Evolutionary conservation across 345 rosid species (phyloP).

Genomic region (Hypericum androsaemum): DNA sequence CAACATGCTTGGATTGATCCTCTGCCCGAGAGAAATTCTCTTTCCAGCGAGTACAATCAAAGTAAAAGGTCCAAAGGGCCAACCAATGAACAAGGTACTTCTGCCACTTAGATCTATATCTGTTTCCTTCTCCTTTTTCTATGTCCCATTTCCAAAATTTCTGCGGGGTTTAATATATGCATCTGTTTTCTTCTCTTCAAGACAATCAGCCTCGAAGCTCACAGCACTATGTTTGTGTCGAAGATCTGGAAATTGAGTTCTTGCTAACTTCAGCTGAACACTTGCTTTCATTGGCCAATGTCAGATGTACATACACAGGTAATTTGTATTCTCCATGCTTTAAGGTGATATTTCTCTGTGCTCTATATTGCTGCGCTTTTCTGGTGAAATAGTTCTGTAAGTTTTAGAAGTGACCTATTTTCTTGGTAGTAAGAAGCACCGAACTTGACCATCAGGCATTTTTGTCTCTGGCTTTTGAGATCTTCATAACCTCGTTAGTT

Average conservation of each 20-base stretch:
- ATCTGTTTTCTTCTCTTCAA: conserved; percentile 28
- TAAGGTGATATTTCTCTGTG: not conserved
- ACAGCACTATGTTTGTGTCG: conserved; percentile 46
- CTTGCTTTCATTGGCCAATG: conserved; percentile 57
- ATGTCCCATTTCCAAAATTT: too few relatives aligned
- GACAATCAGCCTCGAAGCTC: conserved; percentile 31
- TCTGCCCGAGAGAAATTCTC: conserved; percentile 31
- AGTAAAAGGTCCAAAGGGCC: conserved; percentile 63
- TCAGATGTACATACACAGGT: conserved; percentile 65
- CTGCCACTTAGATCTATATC: too few relatives aligned
- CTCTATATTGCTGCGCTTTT: not conserved
- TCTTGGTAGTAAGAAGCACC: too few relatives aligned
- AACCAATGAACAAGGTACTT: conserved; percentile 41
- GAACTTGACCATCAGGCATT: too few relatives aligned
- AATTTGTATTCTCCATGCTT: conserved; percentile 5
- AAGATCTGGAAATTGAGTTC: conserved; percentile 67
- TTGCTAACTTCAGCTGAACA: conserved; percentile 76
- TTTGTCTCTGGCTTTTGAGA: too few relatives aligned
- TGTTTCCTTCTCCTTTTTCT: too few relatives aligned
- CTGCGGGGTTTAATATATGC: not conserved
- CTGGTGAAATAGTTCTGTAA: too few relatives aligned
- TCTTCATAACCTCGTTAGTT: too few relatives aligned
- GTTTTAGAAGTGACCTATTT: too few relatives aligned
- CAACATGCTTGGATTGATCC: conserved; percentile 84
- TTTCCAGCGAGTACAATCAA: conserved; percentile 37